Conservation (phyloP, 345 rosid species). For the Sisymbrium altissimum region DNA sequence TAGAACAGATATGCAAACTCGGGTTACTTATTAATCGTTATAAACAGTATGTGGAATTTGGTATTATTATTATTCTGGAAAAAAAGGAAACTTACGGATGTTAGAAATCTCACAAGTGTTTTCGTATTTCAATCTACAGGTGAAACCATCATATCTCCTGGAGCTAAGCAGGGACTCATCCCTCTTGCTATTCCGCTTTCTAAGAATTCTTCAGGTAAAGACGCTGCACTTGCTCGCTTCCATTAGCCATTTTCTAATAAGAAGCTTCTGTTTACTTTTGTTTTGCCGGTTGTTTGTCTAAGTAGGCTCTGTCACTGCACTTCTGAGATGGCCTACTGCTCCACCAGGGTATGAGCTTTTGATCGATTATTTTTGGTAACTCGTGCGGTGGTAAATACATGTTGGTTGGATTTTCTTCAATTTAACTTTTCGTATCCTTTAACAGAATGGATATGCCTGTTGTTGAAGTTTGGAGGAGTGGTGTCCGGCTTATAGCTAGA, state of each 20-base stretch:
- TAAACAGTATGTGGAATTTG: neutral
- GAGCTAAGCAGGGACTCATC: conserved; percentile 63
- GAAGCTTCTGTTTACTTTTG: neutral
- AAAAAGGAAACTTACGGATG: neutral
- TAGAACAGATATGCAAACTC: neutral
- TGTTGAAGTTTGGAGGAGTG: conserved; percentile 81
- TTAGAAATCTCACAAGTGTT: neutral
- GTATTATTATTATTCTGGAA: neutral
- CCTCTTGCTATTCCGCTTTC: conserved; percentile 79
- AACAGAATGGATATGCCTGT: conserved; percentile 89
- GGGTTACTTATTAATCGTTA: neutral
- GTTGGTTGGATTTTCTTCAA: neutral
- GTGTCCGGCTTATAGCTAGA: conserved; percentile 83
- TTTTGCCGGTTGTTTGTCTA: neutral
- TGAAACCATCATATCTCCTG: conserved; percentile 68
- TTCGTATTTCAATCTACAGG: conserved; percentile 38
- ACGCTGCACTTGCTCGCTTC: neutral
- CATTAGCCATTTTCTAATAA: neutral
- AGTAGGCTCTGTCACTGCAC: conserved; percentile 67
- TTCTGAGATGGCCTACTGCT: conserved; percentile 94
- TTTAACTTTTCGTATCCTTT: neutral
- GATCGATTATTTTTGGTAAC: neutral
- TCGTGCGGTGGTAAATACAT: neutral
- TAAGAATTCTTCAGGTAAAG: conserved; percentile 57
- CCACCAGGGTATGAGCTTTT: conserved; percentile 63